phyloP scores from a whole-genome alignment of 2,329 filamentous ascomycete genomes.

The Colletotrichum destructivum region DNA sequence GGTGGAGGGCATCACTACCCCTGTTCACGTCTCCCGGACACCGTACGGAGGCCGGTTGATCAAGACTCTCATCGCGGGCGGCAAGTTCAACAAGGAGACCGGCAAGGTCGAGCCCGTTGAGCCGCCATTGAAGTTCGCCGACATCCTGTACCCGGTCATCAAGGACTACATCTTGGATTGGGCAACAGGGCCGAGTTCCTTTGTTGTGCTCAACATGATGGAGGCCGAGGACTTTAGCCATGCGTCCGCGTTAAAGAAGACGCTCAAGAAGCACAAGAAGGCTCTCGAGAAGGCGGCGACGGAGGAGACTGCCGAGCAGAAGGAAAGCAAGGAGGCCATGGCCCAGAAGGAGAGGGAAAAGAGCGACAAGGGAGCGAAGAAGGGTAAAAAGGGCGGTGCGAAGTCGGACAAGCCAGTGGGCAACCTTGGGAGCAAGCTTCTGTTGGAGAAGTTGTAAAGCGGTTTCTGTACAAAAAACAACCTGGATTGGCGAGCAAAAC shows the following conservation, averaged over 20 bases:
- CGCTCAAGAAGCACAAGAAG: slow-evolving; percentile 81
- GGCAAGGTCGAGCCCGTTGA: slow-evolving; percentile 81
- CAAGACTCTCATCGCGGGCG: slow-evolving; percentile 91
- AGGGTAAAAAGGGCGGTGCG: slow-evolving; percentile 57
- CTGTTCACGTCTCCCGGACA: slow-evolving; percentile 71
- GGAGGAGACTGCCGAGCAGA: slow-evolving; percentile 70
- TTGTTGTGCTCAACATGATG: slow-evolving; percentile 85
- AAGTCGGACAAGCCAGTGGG: slow-evolving; percentile 64
- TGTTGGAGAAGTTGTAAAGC: slow-evolving; percentile 69
- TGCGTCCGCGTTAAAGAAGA: slow-evolving; percentile 76
- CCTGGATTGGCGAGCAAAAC: slow-evolving; percentile 31
- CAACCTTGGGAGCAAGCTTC: slow-evolving; percentile 73
- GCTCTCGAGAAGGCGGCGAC: slow-evolving; percentile 77
- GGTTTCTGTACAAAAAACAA: slow-evolving; percentile 22
- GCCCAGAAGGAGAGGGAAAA: slow-evolving; percentile 59
- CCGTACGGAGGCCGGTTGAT: slow-evolving; percentile 84
- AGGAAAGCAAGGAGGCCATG: slow-evolving; percentile 65
- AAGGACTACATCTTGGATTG: slow-evolving; percentile 82
- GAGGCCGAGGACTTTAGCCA: slow-evolving; percentile 81
- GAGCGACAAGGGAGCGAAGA: slow-evolving; percentile 57
- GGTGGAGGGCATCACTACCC: slow-evolving; percentile 50
- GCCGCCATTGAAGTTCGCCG: slow-evolving; percentile 84
- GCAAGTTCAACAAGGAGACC: slow-evolving; percentile 82
- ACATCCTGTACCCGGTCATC: slow-evolving; percentile 86
- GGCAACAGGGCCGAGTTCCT: slow-evolving; percentile 89